These are phyloP conservation scores for Candida piceae DNA, from an alignment of 805 yeast species.

Conservation along the genomic window DNA sequence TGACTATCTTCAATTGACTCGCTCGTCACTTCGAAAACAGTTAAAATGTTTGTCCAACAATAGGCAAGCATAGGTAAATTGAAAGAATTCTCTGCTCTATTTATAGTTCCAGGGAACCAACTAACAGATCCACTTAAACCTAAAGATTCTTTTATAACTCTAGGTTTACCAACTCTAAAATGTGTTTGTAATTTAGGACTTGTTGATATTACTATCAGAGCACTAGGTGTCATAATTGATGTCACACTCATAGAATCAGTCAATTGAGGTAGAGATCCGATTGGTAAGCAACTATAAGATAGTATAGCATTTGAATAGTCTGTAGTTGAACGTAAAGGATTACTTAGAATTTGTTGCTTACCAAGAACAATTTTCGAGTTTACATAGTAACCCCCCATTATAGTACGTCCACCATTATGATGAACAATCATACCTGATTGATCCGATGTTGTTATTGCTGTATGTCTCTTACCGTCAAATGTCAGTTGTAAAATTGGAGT, in stretches of 20 bases:
- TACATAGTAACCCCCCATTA: slow-evolving; percentile 49
- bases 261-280: slow-evolving; percentile 49
- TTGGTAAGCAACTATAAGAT: slow-evolving; percentile 48
- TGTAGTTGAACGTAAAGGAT: not conserved
- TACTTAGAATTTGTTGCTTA: slow-evolving; percentile 24
- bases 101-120: slow-evolving; percentile 57
- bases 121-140: slow-evolving; percentile 42
- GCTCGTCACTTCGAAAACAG: slow-evolving; percentile 46
- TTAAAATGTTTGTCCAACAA: slow-evolving; percentile 60
- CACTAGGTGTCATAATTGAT: slow-evolving; percentile 52
- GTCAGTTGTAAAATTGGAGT: slow-evolving; percentile 38
- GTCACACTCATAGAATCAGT: slow-evolving; percentile 56
- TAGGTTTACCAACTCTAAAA: slow-evolving; percentile 47
- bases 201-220: slow-evolving; percentile 50
- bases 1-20: slow-evolving; percentile 25
- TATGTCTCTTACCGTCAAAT: slow-evolving; percentile 46
- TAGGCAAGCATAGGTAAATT: slow-evolving; percentile 52
- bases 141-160: slow-evolving; percentile 24
- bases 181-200: slow-evolving; percentile 49
- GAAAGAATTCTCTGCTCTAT: slow-evolving; percentile 21
- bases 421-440: slow-evolving; percentile 50
- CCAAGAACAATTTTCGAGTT: slow-evolving; percentile 52
- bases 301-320: slow-evolving; percentile 27
- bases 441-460: slow-evolving; percentile 55
- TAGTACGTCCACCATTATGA: slow-evolving; percentile 59